Evolutionary conservation across 805 yeast genomes (phyloP).

Genomic region (Diddensiella caesifluorescens): DNA sequence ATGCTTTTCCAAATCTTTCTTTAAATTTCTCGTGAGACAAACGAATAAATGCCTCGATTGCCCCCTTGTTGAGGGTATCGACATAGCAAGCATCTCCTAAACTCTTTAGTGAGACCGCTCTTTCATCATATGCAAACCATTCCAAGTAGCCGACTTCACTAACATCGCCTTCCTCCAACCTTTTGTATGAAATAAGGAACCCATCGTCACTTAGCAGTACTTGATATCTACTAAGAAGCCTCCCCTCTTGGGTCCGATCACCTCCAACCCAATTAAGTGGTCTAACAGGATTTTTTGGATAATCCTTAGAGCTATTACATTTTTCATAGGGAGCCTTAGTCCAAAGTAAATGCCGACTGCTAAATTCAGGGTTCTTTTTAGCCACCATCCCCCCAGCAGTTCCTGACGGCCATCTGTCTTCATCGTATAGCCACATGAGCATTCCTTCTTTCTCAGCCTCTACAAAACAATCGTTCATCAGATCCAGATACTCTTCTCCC

Average conservation of each 20-base stretch:
- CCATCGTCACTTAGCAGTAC: constrained; percentile 5
- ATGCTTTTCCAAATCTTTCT: neutral
- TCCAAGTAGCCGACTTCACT: neutral
- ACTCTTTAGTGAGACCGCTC: neutral
- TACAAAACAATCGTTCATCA: constrained; percentile 3
- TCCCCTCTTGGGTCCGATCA: constrained; percentile 1
- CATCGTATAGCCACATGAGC: constrained; percentile 10
- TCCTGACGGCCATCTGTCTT: constrained; percentile 12
- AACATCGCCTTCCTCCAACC: constrained; percentile 1
- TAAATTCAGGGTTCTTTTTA: constrained; percentile 4
- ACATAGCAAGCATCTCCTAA: constrained; percentile 6
- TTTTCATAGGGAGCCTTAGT: constrained; percentile 1
- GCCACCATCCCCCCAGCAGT: constrained; percentile 9
- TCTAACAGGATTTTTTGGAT: neutral
- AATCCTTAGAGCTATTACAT: neutral
- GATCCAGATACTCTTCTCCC: constrained; percentile 6
- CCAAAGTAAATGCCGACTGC: constrained; percentile 3
- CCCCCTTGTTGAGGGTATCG: constrained; percentile 5
- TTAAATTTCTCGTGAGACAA: constrained; percentile 4
- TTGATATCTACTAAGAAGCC: neutral
- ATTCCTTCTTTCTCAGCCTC: constrained; percentile 5
- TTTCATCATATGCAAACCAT: constrained; percentile 8
- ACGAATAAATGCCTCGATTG: constrained; percentile 6
- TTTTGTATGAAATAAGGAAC: neutral
- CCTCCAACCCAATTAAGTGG: neutral